Percentiles rank a stretch among this genome's conserved stretches.
phyloP scores from a whole-genome alignment of 176 grass and related monocot species.

The Avena insularis region DNA sequence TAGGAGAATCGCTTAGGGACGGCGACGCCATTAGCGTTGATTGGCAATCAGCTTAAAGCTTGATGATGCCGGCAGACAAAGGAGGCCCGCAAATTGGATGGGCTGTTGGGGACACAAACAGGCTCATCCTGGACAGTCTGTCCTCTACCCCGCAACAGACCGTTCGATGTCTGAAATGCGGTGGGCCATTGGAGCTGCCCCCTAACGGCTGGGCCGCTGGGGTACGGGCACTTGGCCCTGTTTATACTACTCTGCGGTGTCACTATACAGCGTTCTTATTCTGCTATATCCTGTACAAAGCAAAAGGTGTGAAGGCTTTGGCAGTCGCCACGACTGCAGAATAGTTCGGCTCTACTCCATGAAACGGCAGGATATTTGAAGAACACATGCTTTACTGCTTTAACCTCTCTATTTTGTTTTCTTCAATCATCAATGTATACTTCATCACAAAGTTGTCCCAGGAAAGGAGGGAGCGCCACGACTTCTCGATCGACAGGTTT shows the following conservation, averaged over 20 bases:
- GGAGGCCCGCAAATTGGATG: too few species aligned
- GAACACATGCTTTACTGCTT: not conserved
- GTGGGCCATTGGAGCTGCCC: too few species aligned
- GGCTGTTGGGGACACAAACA: too few species aligned
- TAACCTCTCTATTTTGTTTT: not conserved
- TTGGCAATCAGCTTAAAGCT: too few species aligned
- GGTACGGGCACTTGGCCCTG: conserved; percentile 4
- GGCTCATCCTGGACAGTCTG: too few species aligned
- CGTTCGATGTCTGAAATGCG: too few species aligned
- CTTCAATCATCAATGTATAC: not conserved
- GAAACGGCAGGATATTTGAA: not conserved
- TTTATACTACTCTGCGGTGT: conserved; percentile 41
- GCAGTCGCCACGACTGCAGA: too few species aligned
- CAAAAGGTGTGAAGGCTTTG: not conserved
- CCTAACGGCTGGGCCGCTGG: not conserved
- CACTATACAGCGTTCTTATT: conserved; percentile 37
- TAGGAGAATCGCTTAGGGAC: too few species aligned
- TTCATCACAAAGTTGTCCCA: not conserved
- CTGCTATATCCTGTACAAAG: conserved; percentile 46
- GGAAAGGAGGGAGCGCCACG: not conserved
- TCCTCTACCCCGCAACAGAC: too few species aligned
- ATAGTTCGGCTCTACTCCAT: too few species aligned
- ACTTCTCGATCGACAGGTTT: not conserved
- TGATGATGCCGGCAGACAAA: too few species aligned
- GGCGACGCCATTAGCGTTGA: too few species aligned